phyloP scores from a whole-genome alignment of 306 rosid species.

The Coriaria nepalensis region DNA sequence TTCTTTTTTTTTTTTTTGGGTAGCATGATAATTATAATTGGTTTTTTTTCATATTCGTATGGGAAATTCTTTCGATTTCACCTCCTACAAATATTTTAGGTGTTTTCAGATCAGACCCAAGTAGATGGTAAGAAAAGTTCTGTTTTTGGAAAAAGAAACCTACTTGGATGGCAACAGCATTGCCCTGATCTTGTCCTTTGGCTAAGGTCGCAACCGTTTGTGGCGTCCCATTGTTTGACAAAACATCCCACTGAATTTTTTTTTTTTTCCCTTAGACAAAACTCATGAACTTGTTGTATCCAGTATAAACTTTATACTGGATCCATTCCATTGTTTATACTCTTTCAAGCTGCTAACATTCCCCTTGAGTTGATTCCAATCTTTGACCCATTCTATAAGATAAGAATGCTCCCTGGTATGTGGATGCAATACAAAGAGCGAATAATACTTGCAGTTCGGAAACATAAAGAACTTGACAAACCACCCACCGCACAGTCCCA shows the following conservation, averaged over 20 bases:
- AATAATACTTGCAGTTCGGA: constrained; percentile 86
- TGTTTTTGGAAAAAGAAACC: constrained; percentile 12
- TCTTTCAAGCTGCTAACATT: constrained; percentile 14
- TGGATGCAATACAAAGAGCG: constrained; percentile 90
- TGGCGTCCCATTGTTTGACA: constrained; percentile 58
- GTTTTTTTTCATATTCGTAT: too few relatives aligned
- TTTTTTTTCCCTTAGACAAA: not conserved
- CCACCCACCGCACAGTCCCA: too few relatives aligned
- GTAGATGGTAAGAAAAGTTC: too few relatives aligned
- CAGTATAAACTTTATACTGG: too few relatives aligned
- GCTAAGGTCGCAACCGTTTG: constrained; percentile 69
- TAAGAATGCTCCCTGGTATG: constrained; percentile 98
- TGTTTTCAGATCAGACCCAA: not conserved
- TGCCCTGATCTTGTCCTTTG: constrained; percentile 95
- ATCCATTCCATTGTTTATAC: constrained; percentile 63
- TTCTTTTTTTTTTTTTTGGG: too few relatives aligned
- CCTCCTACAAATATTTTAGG: constrained; percentile 26
- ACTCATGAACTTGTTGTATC: not conserved
- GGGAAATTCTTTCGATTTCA: constrained; percentile 37
- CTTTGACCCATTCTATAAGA: constrained; percentile 89
- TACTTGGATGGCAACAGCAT: constrained; percentile 83
- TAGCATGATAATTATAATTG: too few relatives aligned
- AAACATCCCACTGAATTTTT: constrained; percentile 67
- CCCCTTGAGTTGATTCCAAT: constrained; percentile 56
- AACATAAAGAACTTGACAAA: constrained; percentile 78